Percentiles rank a stretch among this genome's conserved stretches.
Conservation (phyloP, 495 filamentous ascomycete genomes). For the Amorphotheca resinae region DNA sequence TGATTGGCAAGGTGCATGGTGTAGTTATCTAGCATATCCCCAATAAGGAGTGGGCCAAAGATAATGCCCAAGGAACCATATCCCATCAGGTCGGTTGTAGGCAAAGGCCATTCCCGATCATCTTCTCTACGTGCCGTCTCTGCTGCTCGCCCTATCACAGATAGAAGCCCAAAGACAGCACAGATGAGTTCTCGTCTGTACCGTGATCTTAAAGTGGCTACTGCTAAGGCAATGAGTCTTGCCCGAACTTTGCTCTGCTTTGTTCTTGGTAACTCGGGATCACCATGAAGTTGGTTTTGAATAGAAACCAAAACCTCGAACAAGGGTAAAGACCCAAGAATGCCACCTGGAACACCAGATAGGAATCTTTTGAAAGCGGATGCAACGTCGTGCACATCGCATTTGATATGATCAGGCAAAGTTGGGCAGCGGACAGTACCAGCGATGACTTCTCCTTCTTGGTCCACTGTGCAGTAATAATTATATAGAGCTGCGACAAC, state of each 20-base stretch:
- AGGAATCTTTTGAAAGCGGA: constrained; percentile 61
- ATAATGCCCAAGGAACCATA: constrained; percentile 50
- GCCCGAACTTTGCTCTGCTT: constrained; percentile 42
- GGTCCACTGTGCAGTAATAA: constrained; percentile 43
- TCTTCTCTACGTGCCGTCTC: constrained; percentile 35
- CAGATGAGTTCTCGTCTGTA: constrained; percentile 51
- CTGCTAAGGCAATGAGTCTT: constrained; percentile 50
- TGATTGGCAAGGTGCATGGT: constrained; percentile 23
- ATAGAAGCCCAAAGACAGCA: constrained; percentile 51
- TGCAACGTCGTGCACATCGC: constrained; percentile 53
- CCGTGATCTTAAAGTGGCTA: constrained; percentile 41
- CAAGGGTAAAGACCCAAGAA: constrained; percentile 53
- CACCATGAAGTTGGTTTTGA: constrained; percentile 38
- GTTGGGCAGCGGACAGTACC: constrained; percentile 41
- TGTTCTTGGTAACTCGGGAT: constrained; percentile 34
- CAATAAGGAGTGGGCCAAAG: constrained; percentile 51
- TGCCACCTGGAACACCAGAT: constrained; percentile 57
- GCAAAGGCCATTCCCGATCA: constrained; percentile 31
- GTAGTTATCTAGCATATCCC: constrained; percentile 38
- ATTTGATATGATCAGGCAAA: constrained; percentile 41
- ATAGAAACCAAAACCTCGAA: constrained; percentile 57
- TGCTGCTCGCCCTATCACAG: constrained; percentile 38
- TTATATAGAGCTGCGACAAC: constrained; percentile 46
- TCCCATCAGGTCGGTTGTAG: constrained; percentile 41
- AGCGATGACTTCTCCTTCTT: constrained; percentile 32